Percentiles rank a stretch among this genome's conserved stretches.
Conservation (phyloP, 805 yeast genomes). For the Myxozyma melibiosi region DNA sequence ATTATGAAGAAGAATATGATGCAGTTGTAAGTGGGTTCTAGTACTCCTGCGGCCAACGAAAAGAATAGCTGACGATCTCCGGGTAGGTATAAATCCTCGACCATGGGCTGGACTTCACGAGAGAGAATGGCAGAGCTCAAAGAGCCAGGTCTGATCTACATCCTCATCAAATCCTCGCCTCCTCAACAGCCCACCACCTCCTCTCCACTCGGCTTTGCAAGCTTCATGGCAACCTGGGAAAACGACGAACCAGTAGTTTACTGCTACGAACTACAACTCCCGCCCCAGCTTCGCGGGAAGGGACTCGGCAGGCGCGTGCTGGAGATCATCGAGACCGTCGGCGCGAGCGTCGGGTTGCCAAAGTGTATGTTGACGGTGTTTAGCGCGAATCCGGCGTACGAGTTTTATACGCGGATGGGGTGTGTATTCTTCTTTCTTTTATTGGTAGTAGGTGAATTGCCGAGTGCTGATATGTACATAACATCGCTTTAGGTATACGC, state of each 20-base stretch:
- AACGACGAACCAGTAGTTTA: slow-evolving; percentile 31
- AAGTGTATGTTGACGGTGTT: slow-evolving; percentile 35
- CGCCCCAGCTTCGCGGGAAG: slow-evolving; percentile 2
- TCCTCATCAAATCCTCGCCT: slow-evolving; percentile 14
- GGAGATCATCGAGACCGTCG: slow-evolving; percentile 19
- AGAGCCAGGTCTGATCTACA: slow-evolving; percentile 31
- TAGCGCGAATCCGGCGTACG: slow-evolving; percentile 29
- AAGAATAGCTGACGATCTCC: background rate
- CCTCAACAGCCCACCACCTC: background rate
- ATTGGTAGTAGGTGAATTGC: background rate
- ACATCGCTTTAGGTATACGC: slow-evolving; percentile 14
- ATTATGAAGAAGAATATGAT: slow-evolving; percentile 29
- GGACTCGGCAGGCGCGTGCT: slow-evolving; percentile 30
- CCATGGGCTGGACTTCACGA: slow-evolving; percentile 30
- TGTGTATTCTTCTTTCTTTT: background rate
- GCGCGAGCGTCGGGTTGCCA: slow-evolving; percentile 7
- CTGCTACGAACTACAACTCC: slow-evolving; percentile 35
- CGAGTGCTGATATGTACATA: background rate
- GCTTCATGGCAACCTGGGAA: slow-evolving; percentile 34
- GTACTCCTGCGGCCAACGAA: background rate
- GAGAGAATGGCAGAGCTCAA: slow-evolving; percentile 30
- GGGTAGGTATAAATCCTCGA: slow-evolving; percentile 23
- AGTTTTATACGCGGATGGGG: slow-evolving; percentile 27
- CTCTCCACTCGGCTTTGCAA: slow-evolving; percentile 26
- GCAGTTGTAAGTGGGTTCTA: slow-evolving; percentile 17